These are phyloP conservation scores for Lanmaoa pseudosensibilis DNA, from an alignment of 768 basidiomycete genomes.

Conservation along the genomic window DNA sequence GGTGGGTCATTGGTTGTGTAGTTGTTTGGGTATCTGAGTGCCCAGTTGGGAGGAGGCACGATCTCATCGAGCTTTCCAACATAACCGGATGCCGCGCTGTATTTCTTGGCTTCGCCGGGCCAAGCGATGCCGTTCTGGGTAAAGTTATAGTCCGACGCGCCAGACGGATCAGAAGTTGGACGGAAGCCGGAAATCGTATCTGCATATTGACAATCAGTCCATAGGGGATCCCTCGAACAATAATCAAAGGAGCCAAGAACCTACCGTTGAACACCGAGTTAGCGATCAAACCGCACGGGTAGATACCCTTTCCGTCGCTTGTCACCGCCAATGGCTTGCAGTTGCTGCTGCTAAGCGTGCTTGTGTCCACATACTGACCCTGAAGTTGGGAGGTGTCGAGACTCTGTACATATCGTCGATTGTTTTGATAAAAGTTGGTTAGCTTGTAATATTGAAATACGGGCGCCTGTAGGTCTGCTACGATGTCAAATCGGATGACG, in stretches of 20 bases:
- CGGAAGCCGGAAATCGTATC: conserved; percentile 77
- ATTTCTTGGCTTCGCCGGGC: conserved; percentile 93
- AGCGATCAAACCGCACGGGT: conserved; percentile 96
- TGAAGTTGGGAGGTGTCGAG: conserved; percentile 81
- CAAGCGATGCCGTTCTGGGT: conserved; percentile 86
- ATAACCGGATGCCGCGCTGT: conserved; percentile 59
- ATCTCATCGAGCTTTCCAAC: conserved; percentile 55
- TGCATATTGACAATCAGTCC: conserved; percentile 31
- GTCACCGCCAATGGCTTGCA: conserved; percentile 83
- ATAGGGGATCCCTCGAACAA: not conserved
- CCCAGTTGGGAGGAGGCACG: conserved; percentile 95
- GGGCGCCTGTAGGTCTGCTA: conserved; percentile 66
- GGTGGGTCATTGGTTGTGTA: conserved; percentile 66
- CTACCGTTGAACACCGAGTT: conserved; percentile 95
- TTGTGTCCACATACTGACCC: conserved; percentile 57
- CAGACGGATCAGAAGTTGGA: conserved; percentile 42
- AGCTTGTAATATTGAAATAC: conserved; percentile 96
- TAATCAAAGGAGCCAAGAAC: conserved; percentile 14
- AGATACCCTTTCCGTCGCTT: conserved; percentile 58
- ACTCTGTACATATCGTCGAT: conserved; percentile 95
- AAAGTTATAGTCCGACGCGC: conserved; percentile 62
- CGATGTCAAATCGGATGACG: conserved; percentile 78
- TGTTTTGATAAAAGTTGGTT: conserved; percentile 97
- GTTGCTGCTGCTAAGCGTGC: conserved; percentile 62
- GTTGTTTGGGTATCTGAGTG: conserved; percentile 62